These are phyloP conservation scores for Lepidium didymum DNA, from an alignment of 345 rosid species.

Conservation along the genomic window DNA sequence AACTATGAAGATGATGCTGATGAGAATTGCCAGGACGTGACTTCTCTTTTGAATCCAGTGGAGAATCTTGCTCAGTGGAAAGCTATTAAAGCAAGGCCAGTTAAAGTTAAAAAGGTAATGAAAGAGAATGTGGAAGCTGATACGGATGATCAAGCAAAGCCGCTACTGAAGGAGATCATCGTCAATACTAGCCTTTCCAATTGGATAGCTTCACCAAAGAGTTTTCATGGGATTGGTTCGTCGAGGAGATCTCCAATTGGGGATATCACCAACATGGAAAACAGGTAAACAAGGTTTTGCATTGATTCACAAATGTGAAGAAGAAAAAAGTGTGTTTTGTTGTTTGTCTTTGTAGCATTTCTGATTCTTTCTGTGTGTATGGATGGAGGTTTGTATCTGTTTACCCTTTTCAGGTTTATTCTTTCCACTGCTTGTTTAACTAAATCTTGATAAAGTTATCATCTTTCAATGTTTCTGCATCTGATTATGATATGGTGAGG, in stretches of 20 bases:
- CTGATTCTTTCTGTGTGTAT: constrained; percentile 26
- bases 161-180: constrained; percentile 36
- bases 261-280: constrained; percentile 40
- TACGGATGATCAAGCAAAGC: constrained; percentile 27
- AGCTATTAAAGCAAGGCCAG: constrained; percentile 60
- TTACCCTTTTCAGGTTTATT: not conserved
- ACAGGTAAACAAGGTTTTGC: not conserved
- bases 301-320: not conserved
- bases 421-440: constrained; percentile 6
- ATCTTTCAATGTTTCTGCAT: constrained; percentile 13
- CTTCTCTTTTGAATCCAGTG: constrained; percentile 71
- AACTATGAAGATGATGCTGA: constrained; percentile 32
- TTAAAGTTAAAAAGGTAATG: constrained; percentile 26
- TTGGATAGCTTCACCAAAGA: constrained; percentile 44
- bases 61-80: constrained; percentile 82
- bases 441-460: constrained; percentile 15
- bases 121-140: constrained; percentile 48
- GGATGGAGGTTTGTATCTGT: not conserved
- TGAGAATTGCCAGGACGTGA: constrained; percentile 26
- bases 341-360: constrained; percentile 28
- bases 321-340: constrained; percentile 11
- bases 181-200: constrained; percentile 77
- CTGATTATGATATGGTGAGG: not conserved
- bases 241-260: constrained; percentile 24
- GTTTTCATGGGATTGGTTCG: constrained; percentile 6